A percentile compares a stretch with the other conserved stretches of the same genome.
Conservation (phyloP, 1,284 basidiomycete genomes). For the Puccinia sorghi region DNA sequence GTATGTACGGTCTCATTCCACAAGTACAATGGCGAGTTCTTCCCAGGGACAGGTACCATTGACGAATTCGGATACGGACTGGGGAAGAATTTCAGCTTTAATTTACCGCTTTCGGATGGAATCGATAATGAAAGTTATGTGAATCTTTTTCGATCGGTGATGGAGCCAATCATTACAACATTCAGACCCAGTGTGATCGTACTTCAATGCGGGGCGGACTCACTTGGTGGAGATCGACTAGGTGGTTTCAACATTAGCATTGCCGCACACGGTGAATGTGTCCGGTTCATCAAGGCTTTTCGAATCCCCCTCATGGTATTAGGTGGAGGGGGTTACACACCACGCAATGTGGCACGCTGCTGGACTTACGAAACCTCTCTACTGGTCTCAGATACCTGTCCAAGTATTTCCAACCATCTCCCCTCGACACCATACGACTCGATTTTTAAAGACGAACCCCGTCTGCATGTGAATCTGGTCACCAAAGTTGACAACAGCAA, state of each 20-base stretch:
- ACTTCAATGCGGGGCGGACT: constrained; percentile 95
- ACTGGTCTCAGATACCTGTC: constrained; percentile 68
- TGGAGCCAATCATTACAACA: constrained; percentile 85
- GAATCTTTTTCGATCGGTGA: constrained; percentile 90
- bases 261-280: constrained; percentile 96
- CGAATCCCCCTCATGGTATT: constrained; percentile 84
- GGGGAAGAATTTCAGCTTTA: constrained; percentile 93
- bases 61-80: constrained; percentile 80
- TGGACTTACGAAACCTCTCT: constrained; percentile 99
- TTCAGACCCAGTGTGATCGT: constrained; percentile 91
- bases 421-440: constrained; percentile 87
- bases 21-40: constrained; percentile 98
- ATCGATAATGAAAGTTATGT: constrained; percentile 97
- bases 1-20: constrained; percentile 99
- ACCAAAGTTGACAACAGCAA: constrained; percentile 87
- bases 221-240: constrained; percentile 86
- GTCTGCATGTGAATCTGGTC: constrained; percentile 86
- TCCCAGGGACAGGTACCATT: constrained; percentile 90
- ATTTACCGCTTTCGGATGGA: constrained; percentile 92
- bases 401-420: constrained; percentile 78
- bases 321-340: constrained; percentile 93
- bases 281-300: constrained; percentile 91
- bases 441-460: constrained; percentile 90
- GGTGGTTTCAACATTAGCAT: constrained; percentile 99
- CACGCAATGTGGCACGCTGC: constrained; percentile 93